Percentiles rank a stretch among this genome's conserved stretches.
phyloP scores from a whole-genome alignment of 2,329 filamentous ascomycete species.

The Fusarium equiseti region DNA sequence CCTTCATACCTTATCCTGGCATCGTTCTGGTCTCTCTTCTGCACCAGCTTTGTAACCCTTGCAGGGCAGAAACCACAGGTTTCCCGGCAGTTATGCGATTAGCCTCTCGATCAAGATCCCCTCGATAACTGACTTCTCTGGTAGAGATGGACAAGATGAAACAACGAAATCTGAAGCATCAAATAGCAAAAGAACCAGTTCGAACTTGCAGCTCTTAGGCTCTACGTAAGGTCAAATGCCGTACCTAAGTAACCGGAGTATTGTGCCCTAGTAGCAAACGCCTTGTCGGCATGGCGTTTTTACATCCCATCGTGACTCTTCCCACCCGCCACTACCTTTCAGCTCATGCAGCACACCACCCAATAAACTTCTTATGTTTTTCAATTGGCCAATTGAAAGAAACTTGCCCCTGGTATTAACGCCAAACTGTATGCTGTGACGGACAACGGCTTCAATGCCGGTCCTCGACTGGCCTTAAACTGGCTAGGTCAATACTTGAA shows the following conservation, averaged over 20 bases:
- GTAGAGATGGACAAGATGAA: neutral
- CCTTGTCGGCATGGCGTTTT: constrained; percentile 35
- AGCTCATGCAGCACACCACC: constrained; percentile 37
- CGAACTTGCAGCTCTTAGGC: accelerated
- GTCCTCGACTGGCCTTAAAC: constrained; percentile 11
- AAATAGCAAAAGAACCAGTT: accelerated
- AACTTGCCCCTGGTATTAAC: constrained; percentile 28
- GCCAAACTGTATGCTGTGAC: constrained; percentile 11
- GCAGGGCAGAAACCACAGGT: neutral
- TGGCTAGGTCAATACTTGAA: neutral
- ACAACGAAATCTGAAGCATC: neutral
- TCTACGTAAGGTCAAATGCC: neutral
- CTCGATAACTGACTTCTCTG: too few species aligned
- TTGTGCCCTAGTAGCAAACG: neutral
- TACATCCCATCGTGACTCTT: constrained; percentile 28
- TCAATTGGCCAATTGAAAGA: constrained; percentile 25
- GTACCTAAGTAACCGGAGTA: neutral
- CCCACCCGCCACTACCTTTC: constrained; percentile 26
- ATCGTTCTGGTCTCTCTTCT: neutral
- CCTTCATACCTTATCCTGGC: constrained; percentile 4
- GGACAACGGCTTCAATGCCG: constrained; percentile 11
- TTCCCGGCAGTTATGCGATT: neutral
- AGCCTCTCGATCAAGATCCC: neutral
- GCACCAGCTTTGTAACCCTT: neutral
- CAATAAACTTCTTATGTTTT: constrained; percentile 9